Evolutionary conservation across 2,329 filamentous ascomycete species (phyloP).

Genomic region (Nigrospora sphaerica): DNA sequence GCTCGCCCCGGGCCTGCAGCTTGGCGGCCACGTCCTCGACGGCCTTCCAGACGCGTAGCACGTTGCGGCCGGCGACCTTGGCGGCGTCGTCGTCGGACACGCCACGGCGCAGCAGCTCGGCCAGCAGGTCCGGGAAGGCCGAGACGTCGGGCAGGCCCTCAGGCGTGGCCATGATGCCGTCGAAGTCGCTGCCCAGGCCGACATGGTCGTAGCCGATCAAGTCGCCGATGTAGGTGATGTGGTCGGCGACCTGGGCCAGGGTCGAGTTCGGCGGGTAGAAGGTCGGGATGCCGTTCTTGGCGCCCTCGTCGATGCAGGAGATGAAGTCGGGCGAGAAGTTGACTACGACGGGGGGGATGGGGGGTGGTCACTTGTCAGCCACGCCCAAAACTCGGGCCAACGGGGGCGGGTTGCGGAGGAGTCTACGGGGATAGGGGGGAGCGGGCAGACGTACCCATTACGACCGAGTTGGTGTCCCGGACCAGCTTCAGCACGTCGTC

Average conservation of each 20-base stretch:
- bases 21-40: slow-evolving; percentile 64
- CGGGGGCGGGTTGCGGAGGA: neutral
- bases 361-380: neutral
- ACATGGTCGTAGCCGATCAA: slow-evolving; percentile 83
- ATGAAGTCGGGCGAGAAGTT: slow-evolving; percentile 83
- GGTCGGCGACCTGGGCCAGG: slow-evolving; percentile 68
- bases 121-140: slow-evolving; percentile 73
- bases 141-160: slow-evolving; percentile 76
- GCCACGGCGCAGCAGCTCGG: slow-evolving; percentile 65
- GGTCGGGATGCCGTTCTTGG: slow-evolving; percentile 59
- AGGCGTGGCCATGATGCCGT: slow-evolving; percentile 64
- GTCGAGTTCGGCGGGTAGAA: slow-evolving; percentile 63
- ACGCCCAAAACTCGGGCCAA: neutral
- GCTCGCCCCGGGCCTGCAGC: slow-evolving; percentile 53
- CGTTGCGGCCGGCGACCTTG: slow-evolving; percentile 72
- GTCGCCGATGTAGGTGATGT: slow-evolving; percentile 76
- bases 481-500: slow-evolving; percentile 76
- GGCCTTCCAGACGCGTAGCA: slow-evolving; percentile 77
- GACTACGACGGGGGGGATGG: slow-evolving; percentile 31
- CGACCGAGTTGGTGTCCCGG: slow-evolving; percentile 63
- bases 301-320: slow-evolving; percentile 57
- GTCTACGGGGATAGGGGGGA: neutral
- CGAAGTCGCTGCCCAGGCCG: slow-evolving; percentile 84
- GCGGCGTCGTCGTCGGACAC: slow-evolving; percentile 66
- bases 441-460: slow-evolving; percentile 55